Conservation (phyloP, 345 rosid genomes). For the Murraya paniculata region DNA sequence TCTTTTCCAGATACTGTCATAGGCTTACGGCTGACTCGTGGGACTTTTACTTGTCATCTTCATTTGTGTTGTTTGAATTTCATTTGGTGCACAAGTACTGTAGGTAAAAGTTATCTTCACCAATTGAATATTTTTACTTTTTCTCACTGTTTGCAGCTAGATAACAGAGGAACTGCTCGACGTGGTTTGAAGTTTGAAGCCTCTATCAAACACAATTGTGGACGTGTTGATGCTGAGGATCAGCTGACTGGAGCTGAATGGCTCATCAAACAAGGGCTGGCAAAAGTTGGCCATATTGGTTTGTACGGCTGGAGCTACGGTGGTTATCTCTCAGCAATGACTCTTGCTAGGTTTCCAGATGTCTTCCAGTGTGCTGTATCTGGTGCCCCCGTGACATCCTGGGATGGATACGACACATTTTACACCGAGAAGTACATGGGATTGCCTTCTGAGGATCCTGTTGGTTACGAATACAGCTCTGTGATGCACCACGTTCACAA, state of each 20-base stretch:
- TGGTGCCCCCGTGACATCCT: conserved; percentile 93
- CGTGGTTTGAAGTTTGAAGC: conserved; percentile 94
- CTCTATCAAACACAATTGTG: conserved; percentile 52
- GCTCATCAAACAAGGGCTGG: conserved; percentile 77
- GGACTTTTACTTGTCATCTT: not conserved
- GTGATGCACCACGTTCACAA: conserved; percentile 71
- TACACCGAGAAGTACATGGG: conserved; percentile 98
- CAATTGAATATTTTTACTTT: not conserved
- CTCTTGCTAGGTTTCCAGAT: conserved; percentile 60
- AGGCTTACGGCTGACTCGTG: not conserved
- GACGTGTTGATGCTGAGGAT: conserved; percentile 69
- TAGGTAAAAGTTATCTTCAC: not conserved
- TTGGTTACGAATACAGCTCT: conserved; percentile 51
- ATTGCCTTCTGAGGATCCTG: conserved; percentile 46
- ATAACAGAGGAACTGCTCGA: conserved; percentile 84
- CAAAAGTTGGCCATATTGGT: conserved; percentile 68
- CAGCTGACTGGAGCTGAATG: conserved; percentile 81
- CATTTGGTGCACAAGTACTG: not conserved
- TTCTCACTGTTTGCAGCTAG: conserved; percentile 51
- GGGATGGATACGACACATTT: conserved; percentile 96
- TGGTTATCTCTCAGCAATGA: conserved; percentile 86
- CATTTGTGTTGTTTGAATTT: not conserved
- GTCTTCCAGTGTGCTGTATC: conserved; percentile 69
- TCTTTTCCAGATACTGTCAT: not conserved
- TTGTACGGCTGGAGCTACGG: conserved; percentile 93